Evolutionary conservation across 768 basidiomycete species (phyloP).

Genomic region (Mrakia hoshinonis): DNA sequence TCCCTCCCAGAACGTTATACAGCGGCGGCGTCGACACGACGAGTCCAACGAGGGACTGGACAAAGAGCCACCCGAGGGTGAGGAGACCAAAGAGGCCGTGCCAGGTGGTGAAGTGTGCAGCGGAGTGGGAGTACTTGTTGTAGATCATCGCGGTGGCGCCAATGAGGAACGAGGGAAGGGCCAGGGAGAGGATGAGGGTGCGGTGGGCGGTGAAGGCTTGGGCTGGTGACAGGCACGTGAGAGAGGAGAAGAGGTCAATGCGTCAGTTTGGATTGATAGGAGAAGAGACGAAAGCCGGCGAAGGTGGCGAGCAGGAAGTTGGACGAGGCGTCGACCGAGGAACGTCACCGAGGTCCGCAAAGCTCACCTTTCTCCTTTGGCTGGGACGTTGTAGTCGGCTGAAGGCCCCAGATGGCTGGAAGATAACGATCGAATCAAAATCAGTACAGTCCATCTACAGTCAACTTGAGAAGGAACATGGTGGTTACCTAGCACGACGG

Average conservation of each 20-base stretch:
- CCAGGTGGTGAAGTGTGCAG: constrained; percentile 20
- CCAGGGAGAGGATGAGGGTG: neutral
- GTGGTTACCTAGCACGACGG: neutral
- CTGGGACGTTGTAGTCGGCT: neutral
- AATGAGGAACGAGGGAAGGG: constrained; percentile 7
- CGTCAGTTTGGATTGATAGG: neutral
- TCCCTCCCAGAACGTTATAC: constrained; percentile 11
- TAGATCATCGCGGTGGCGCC: constrained; percentile 11
- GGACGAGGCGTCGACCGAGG: no score
- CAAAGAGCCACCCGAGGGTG: neutral
- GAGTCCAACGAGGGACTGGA: constrained; percentile 10
- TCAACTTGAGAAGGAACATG: neutral
- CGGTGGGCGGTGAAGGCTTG: constrained; percentile 7
- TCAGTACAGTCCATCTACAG: neutral
- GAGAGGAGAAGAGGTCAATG: neutral
- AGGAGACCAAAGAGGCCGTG: neutral
- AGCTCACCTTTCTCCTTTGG: constrained; percentile 9
- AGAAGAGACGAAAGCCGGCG: neutral
- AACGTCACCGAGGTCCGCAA: neutral
- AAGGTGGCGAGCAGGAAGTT: no score
- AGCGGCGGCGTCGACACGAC: constrained; percentile 1
- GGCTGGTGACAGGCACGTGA: neutral
- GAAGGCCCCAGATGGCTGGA: constrained; percentile 22
- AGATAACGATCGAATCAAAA: no score
- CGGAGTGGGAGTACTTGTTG: constrained; percentile 11